Evolutionary conservation across 306 rosid genomes (phyloP), one percentile per base, ranked within the genome.

Genomic region (Cicer pinnatifidum): DNA sequence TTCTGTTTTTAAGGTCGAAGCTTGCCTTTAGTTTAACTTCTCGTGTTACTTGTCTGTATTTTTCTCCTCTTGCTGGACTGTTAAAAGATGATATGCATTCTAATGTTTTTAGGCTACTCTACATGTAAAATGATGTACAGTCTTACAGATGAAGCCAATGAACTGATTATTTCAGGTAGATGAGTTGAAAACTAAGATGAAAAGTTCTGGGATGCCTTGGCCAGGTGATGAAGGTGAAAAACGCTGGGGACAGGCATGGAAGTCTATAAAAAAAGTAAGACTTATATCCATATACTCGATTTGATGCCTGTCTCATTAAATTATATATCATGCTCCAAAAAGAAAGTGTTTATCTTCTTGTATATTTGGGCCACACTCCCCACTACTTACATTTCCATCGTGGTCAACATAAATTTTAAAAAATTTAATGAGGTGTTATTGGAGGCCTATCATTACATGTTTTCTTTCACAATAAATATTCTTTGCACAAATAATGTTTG

Each of bases 161-260:
- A 59, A 60, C 74, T 57, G 63, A 12, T 57, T 83, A 16, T 47
- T 84, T 81, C 87, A 94, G 99, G 92, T 91, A 53, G 88, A 84
- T 81, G 97, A 94, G 82, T 87, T 94, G 84, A 86, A 85, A 85
- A 82, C 80, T 48, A 94, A 61, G 77, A 91, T 94, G 97, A 79
- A 85, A 85, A 68, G 91, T 87, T 94, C 97, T 51, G 99, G 91
- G 75, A 89, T 94, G 99, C 99, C 99, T 67, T 94, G 99, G 99
- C 99, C 99, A 1, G 97, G 99, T 67, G 99, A 94, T 86, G 99
- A 94, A 82, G 96, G 97, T 11, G 88, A 91, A 82, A 67, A 90
- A 43, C 82, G 90, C 71, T 94, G 99, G 99, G 86, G 84, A 75
- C 92, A 87, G 83, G 97, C 99, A 81, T 94, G 99, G 97, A 81